Base-by-base conservation (phyloP, 139 green algal genomes). In the Picochlorum sp. region DNA sequence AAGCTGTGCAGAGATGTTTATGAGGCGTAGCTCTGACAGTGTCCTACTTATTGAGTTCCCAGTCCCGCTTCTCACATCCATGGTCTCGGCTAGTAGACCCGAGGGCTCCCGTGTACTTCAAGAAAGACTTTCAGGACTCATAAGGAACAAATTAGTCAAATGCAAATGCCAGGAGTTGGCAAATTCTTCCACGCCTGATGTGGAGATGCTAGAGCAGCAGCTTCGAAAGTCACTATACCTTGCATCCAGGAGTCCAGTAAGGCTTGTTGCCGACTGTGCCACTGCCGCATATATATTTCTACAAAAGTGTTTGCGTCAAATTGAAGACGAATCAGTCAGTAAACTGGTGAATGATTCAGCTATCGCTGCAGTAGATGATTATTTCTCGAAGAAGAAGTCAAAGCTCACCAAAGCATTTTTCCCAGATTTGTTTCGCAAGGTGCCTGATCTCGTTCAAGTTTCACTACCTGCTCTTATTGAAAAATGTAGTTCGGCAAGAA, bases 341-440 rank as follows among this genome's bases (percentile, higher is more conserved):
- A 20, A 49, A 49, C 37, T 61, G 24, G 74, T 71, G 1, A 21
- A 32, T 23, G 56, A 67, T 16, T 58, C 61, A 8, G 57, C 64
- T 16, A 49, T 32, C 13, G 72, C 68, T 11, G 82, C 80, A 4
- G 11, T 82, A 3, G 3, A 21, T 11, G 82, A 88, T 57, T 78
- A 73, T 16, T 74, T 86, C 6, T 32, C 30, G 26, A 88, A 84
- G 54, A 88, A 88, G 70, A 82, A 80, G 62, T 79, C 30, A 18
- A 66, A 70, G 18, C 64, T 88, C 58, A 49, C 68, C 38, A 65
- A 62, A 11, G 16, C 5, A 15, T 61, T 50, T 57, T 65, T 82
- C 28, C 65, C 76, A 58, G 38, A 44, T 14, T 64, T 84, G 63
- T 51, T 80, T 44, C 47, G 63, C 18, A 61, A 66, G 23, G 66